phyloP scores from a whole-genome alignment of 2,329 filamentous ascomycete species.

The Dendrostoma leiphaemia region DNA sequence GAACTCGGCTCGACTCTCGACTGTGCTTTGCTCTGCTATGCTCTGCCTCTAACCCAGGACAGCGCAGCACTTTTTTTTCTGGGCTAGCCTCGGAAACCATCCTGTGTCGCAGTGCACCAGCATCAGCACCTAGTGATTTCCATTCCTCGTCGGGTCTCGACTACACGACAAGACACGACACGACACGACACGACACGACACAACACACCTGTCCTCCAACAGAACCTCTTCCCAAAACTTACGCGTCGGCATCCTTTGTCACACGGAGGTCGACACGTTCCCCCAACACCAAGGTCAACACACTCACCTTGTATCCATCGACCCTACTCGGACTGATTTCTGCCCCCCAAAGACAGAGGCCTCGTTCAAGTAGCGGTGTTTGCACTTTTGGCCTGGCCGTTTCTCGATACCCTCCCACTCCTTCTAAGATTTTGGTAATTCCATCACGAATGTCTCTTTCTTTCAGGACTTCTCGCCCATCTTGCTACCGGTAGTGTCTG shows the following conservation, averaged over 20 bases:
- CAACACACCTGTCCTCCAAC: not conserved
- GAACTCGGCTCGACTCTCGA: no score
- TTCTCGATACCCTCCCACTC: slow-evolving; percentile 12
- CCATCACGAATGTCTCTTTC: slow-evolving; percentile 19
- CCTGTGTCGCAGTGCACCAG: slow-evolving; percentile 3
- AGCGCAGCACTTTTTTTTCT: slow-evolving; percentile 3
- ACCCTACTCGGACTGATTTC: not conserved
- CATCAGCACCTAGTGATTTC: not conserved
- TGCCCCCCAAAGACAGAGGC: slow-evolving; percentile 8
- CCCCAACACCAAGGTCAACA: not conserved
- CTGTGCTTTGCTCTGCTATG: no score
- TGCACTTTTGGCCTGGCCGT: slow-evolving; percentile 10
- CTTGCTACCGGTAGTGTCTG: slow-evolving; percentile 21
- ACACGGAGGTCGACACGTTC: not conserved
- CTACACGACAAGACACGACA: slow-evolving; percentile 1
- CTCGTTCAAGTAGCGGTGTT: slow-evolving; percentile 2
- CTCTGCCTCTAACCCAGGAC: no score
- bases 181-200: not conserved
- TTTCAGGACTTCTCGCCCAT: slow-evolving; percentile 14
- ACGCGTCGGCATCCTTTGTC: not conserved
- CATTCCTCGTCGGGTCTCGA: not conserved
- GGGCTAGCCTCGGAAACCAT: not conserved
- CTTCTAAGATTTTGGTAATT: slow-evolving; percentile 7
- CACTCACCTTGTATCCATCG: not conserved
- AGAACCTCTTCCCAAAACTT: not conserved